phyloP scores from a whole-genome alignment of 352 stramenopile species.

The Pilasporangium apinafurcum region DNA sequence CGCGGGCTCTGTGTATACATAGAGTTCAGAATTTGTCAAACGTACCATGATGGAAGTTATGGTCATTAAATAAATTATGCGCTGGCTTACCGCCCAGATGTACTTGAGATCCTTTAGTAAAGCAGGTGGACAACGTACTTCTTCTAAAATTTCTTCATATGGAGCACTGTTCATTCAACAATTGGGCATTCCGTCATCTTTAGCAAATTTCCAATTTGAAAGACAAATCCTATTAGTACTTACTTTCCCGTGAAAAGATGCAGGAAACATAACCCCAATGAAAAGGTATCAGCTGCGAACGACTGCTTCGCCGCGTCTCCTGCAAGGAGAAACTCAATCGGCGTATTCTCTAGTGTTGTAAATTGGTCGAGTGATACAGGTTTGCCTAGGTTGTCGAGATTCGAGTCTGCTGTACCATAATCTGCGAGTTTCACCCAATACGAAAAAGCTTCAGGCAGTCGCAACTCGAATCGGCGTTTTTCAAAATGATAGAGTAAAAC shows the following conservation, averaged over 20 bases:
- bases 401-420: constrained; percentile 95
- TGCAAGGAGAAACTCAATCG: constrained; percentile 93
- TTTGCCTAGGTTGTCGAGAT: constrained; percentile 79
- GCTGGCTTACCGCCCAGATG: constrained; percentile 80
- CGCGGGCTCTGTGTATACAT: constrained; percentile 22
- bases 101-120: constrained; percentile 80
- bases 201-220: no score
- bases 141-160: constrained; percentile 97
- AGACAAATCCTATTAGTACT: no score
- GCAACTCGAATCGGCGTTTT: constrained; percentile 44
- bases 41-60: no score
- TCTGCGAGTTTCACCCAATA: constrained; percentile 97
- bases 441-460: constrained; percentile 49
- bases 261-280: constrained; percentile 92
- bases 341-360: constrained; percentile 98
- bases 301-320: constrained; percentile 88
- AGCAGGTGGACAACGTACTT: constrained; percentile 85
- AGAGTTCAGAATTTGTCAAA: no score
- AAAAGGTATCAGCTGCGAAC: constrained; percentile 94
- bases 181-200: no score
- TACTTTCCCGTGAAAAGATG: constrained; percentile 95
- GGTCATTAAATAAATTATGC: not conserved
- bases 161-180: constrained; percentile 75
- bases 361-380: constrained; percentile 93
- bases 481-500: constrained; percentile 59